Evolutionary conservation across 2,329 filamentous ascomycete genomes (phyloP), one percentile per base, ranked within the genome.

Genomic region (Claviceps sp.): DNA sequence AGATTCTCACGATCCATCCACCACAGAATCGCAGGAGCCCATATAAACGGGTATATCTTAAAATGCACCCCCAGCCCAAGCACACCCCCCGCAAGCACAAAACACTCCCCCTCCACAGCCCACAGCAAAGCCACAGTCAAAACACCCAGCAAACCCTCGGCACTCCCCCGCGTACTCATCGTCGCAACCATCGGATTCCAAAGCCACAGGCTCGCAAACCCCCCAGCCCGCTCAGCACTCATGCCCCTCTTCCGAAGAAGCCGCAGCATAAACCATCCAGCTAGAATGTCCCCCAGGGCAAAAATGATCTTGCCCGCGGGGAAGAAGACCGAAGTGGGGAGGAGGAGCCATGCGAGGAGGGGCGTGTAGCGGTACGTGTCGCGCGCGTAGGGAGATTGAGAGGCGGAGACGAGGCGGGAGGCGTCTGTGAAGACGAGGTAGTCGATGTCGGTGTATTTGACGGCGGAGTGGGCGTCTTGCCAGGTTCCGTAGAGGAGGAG

Each of bases 381-480:
- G 51, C 93, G 82, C 42, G 79, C 77, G 66, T 98, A 98, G 1
- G 93, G 93, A 0, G 87, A 87, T 47, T 72, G 70, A 3, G 79
- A 79, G n/a, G 69, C 72, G 3, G 82, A 71, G 44, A 88, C 69
- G 68, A 86, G 91, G 57, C 87, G 85, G 2, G 93, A 81, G 26
- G 93, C 93, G 67, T 97, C 91, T 48, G 93, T 97, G 74, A 98
- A 98, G 66, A 98, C 93, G 58, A 89, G 82, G 70, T 98, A 98
- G 75, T 98, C 93, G 61, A 98, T 96, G 70, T 98, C 93, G 50
- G 93, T 98, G 73, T 97, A 98, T 71, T 97, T 97, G 64, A 98
- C 72, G 14, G 91, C 84, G 7, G 89, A 94, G 70, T 90, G 77
- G 55, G 88, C 84, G 70, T 98, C 93, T 72, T 98, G 93, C 75